Evolutionary conservation across 2,329 filamentous ascomycete species (phyloP), one percentile per base, ranked within the genome.

Genomic region (Sporothrix curviconia): DNA sequence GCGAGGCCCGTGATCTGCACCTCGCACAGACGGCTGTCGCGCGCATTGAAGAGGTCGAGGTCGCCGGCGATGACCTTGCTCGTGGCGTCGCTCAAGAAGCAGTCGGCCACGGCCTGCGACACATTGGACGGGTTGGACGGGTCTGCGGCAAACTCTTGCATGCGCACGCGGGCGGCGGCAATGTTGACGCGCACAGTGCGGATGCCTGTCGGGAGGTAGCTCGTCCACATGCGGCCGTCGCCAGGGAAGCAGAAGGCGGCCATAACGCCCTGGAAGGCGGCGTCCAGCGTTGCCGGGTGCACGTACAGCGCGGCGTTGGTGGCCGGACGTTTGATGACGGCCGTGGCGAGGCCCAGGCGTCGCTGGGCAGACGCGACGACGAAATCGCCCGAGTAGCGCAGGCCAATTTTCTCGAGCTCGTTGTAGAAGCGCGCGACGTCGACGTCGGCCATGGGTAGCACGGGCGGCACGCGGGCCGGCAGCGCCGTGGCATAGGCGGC

Each of bases 241-340:
- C 65, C 66, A 0, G 72, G 72, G 22, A 62, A 68, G 5, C 66
- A 65, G 46, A 65, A 67, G 1, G 71, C 70, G 1, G 66, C 61
- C 5, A 74, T 64, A 9, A 67, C 58, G 5, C 67, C 59, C 58
- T 75, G 73, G 56, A 75, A 67, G 1, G 68, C 67, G 0, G 64
- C 63, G 42, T 74, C 72, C 0, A 75, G 61, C 2, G 65, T 60
- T 0, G 62, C 67, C 0, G 72, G 72, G 44, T 73, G 72, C 0
- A 74, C 61, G 4, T 70, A 55, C 2, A 66, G 54, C 9, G 40
- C 39, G 19, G 28, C n/a, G 17, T 56, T 51, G n/a, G 53, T 28
- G 28, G 40, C 25, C 11, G 56, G 56, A 22, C 53, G 53, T 28
- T 50, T 40, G 53, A 59, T 42, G 14, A 40, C 24, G 15, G 51